A percentile compares a stretch with the other conserved stretches of the same genome.
Evolutionary conservation across 306 rosid genomes (phyloP).

Genomic region (Rosa chinensis): DNA sequence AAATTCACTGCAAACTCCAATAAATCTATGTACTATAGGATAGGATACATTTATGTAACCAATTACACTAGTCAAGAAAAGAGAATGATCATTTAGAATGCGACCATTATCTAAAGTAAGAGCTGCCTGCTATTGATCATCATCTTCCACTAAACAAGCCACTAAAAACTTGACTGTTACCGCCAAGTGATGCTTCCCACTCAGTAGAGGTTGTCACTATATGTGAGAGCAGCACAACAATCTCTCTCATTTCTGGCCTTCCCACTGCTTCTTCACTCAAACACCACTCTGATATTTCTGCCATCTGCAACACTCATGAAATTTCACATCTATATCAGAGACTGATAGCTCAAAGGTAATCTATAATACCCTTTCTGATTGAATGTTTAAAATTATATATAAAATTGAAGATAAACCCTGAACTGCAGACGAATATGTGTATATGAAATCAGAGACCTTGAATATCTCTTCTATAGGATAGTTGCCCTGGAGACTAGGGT

Average conservation of each 20-base stretch:
- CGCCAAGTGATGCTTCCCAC: constrained; percentile 83
- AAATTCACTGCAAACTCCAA: background rate
- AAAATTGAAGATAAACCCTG: background rate
- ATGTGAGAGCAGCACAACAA: constrained; percentile 49
- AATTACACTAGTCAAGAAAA: background rate
- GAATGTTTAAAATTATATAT: background rate
- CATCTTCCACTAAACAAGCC: constrained; percentile 67
- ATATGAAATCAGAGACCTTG: constrained; percentile 41
- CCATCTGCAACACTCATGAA: constrained; percentile 47
- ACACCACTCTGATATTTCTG: constrained; percentile 59
- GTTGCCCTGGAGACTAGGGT: constrained; percentile 53
- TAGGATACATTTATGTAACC: background rate
- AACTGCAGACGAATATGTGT: background rate
- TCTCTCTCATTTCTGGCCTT: constrained; percentile 74
- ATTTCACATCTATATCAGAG: background rate
- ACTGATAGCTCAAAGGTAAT: background rate
- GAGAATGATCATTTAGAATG: background rate
- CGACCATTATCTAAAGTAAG: background rate
- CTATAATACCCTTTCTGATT: background rate
- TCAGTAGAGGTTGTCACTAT: constrained; percentile 46
- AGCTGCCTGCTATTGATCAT: constrained; percentile 16
- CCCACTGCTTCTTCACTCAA: constrained; percentile 62
- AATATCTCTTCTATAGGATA: constrained; percentile 51
- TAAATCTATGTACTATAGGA: background rate
- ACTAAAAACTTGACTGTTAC: constrained; percentile 67